phyloP scores from a whole-genome alignment of 2,329 filamentous ascomycete species.

The Hymenoscyphus fraxineus region DNA sequence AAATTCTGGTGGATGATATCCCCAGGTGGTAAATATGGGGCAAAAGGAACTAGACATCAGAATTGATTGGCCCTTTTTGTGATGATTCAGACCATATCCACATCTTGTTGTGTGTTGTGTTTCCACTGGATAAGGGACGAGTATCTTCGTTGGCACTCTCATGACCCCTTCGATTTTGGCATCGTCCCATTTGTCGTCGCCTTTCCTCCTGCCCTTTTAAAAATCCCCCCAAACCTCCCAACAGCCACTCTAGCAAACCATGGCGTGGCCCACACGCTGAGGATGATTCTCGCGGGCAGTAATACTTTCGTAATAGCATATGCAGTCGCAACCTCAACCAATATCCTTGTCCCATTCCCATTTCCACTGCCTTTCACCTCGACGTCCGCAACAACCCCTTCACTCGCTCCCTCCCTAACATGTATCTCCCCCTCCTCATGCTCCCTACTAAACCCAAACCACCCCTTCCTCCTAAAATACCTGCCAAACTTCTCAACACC shows the following conservation, averaged over 20 bases:
- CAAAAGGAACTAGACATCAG: slow-evolving; percentile 1
- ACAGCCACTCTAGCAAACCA: slow-evolving; percentile 77
- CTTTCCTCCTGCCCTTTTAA: slow-evolving; percentile 9
- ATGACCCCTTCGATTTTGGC: background rate
- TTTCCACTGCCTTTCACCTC: slow-evolving; percentile 26
- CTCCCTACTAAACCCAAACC: slow-evolving; percentile 60
- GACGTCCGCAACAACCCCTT: slow-evolving; percentile 33
- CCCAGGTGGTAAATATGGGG: slow-evolving; percentile 6
- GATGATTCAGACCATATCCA: background rate
- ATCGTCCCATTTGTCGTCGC: slow-evolving; percentile 7
- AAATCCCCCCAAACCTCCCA: slow-evolving; percentile 38
- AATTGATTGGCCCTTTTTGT: slow-evolving; percentile 9
- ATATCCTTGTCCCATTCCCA: slow-evolving; percentile 41
- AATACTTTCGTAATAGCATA: slow-evolving; percentile 88
- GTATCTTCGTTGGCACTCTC: background rate
- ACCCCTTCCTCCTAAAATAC: slow-evolving; percentile 76
- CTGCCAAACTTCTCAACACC: slow-evolving; percentile 68
- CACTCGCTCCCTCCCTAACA: slow-evolving; percentile 22
- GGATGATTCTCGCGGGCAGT: slow-evolving; percentile 69
- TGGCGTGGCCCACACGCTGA: slow-evolving; percentile 85
- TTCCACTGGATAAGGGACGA: background rate
- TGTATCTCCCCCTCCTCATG: slow-evolving; percentile 6
- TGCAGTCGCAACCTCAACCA: slow-evolving; percentile 72
- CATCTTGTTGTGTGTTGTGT: background rate
- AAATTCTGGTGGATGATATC: slow-evolving; percentile 1